Conservation (phyloP, 1,284 basidiomycete species). For the Ganoderma leucocontextum region DNA sequence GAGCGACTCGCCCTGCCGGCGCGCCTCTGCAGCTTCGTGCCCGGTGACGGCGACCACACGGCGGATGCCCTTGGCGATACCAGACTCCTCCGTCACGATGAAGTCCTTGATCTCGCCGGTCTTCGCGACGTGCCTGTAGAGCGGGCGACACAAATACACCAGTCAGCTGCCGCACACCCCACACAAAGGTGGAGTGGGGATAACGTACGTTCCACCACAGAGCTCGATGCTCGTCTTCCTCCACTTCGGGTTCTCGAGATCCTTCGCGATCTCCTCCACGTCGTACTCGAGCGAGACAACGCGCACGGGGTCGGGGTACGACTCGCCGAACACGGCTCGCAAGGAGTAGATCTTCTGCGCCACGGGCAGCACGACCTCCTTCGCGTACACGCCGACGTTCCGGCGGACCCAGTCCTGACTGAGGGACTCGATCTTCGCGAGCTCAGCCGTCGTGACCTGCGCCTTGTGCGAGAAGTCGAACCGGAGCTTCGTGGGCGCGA, state of each 20-base stretch:
- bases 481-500: conserved; percentile 93
- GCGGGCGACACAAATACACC: background rate
- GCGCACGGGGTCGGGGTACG: conserved; percentile 97
- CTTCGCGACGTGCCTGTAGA: conserved; percentile 84
- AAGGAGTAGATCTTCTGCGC: conserved; percentile 93
- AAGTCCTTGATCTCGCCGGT: conserved; percentile 98
- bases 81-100: conserved; percentile 94
- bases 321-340: conserved; percentile 97
- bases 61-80: conserved; percentile 98
- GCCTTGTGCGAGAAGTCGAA: conserved; percentile 99
- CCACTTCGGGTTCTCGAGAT: conserved; percentile 93
- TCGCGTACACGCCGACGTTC: conserved; percentile 89
- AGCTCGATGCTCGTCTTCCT: conserved; percentile 92
- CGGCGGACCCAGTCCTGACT: conserved; percentile 90
- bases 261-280: conserved; percentile 85
- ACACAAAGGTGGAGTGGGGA: background rate
- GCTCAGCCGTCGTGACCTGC: conserved; percentile 78
- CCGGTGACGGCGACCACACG: conserved; percentile 96
- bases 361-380: conserved; percentile 84
- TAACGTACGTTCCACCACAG: conserved; percentile 93
- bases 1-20: conserved; percentile 74
- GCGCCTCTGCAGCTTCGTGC: conserved; percentile 88
- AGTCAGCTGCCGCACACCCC: conserved; percentile 13
- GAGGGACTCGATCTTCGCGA: conserved; percentile 86
- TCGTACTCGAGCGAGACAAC: conserved; percentile 92